Evolutionary conservation across 2,329 filamentous ascomycete species (phyloP), one percentile per base, ranked within the genome.

Genomic region (Pseudopithomyces maydicus): DNA sequence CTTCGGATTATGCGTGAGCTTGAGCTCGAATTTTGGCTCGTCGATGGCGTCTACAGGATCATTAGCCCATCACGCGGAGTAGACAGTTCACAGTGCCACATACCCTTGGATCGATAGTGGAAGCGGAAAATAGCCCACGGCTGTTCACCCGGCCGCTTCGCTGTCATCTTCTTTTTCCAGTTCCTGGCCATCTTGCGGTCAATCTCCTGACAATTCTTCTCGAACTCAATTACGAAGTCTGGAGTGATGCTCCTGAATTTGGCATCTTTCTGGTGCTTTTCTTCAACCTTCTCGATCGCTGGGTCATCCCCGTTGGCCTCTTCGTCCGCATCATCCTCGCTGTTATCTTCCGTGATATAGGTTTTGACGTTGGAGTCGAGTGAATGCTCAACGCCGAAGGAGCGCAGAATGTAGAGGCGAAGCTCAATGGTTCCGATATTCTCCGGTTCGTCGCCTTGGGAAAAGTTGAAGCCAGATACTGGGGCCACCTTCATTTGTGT

Each of bases 401-500:
- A 57, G 1, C 71, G 68, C 1, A 65, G 59, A 6, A 73, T 53
- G 11, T 63, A 74, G 2, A 76, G 32, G 0, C 66, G 68, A 5
- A 75, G n/a, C 45, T 77, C 73, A 4, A 76, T 64, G 0, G 66
- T 72, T 2, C 73, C 74, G 7, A 75, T 58, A 0, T 56, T 67
- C 42, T 70, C 65, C 1, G 17, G 32, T 0, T 14, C 52, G 4
- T 66, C 55, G 6, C 54, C 54, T 47, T 61, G 56, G 1, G 54
- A 53, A 6, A 51, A 35, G 0, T 12, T 22, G 1, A 57, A 14
- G 6, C 41, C 45, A 29, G 89, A 90, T 1, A 97, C 92, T 29
- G 93, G 92, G 1, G 90, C 91, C 2, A 98, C 94, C 73, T 96
- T 95, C 67, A 99, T 86, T 6, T 89, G 92, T 0, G 95, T 98